Evolutionary conservation across 2,329 filamentous ascomycete genomes (phyloP).

Genomic region (Colletotrichum sublineola): DNA sequence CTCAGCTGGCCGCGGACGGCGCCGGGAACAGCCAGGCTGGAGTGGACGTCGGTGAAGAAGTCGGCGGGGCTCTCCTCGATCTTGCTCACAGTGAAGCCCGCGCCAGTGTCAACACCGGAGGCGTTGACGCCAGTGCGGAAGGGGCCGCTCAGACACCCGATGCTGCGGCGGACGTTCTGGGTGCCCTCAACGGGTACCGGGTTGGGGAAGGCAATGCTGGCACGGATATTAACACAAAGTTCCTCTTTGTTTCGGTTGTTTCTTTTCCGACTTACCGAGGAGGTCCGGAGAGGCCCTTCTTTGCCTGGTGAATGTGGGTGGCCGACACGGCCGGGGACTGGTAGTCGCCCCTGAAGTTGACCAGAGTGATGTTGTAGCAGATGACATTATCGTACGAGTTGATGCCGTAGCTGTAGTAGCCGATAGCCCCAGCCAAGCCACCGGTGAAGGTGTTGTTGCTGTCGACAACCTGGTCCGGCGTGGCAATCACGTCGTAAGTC

Average conservation of each 20-base stretch:
- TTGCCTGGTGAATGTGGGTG: conserved; percentile 68
- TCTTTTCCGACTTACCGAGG: conserved; percentile 53
- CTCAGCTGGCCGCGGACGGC: conserved; percentile 65
- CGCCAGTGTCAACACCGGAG: conserved; percentile 50
- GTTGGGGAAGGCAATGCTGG: conserved; percentile 63
- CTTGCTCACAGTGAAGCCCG: conserved; percentile 62
- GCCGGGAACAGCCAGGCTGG: conserved; percentile 61
- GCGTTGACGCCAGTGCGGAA: conserved; percentile 52
- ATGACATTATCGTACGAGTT: conserved; percentile 60
- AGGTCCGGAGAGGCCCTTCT: conserved; percentile 60
- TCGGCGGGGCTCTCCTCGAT: conserved; percentile 63
- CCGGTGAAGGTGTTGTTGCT: conserved; percentile 53
- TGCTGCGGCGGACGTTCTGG: conserved; percentile 49
- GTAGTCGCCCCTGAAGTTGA: conserved; percentile 63
- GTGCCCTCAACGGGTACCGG: conserved; percentile 53
- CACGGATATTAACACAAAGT: too few relatives aligned
- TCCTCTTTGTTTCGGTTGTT: neutral
- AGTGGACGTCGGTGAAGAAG: conserved; percentile 69
- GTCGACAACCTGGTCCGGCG: conserved; percentile 64
- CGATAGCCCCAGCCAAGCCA: conserved; percentile 59
- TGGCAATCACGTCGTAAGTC: conserved; percentile 61
- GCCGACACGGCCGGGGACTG: conserved; percentile 63
- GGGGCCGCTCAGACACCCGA: conserved; percentile 58
- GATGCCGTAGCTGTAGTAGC: conserved; percentile 66
- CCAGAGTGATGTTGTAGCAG: conserved; percentile 65